These are phyloP conservation scores for Silene latifolia DNA, from an alignment of 148 eudicot species.

Conservation along the genomic window DNA sequence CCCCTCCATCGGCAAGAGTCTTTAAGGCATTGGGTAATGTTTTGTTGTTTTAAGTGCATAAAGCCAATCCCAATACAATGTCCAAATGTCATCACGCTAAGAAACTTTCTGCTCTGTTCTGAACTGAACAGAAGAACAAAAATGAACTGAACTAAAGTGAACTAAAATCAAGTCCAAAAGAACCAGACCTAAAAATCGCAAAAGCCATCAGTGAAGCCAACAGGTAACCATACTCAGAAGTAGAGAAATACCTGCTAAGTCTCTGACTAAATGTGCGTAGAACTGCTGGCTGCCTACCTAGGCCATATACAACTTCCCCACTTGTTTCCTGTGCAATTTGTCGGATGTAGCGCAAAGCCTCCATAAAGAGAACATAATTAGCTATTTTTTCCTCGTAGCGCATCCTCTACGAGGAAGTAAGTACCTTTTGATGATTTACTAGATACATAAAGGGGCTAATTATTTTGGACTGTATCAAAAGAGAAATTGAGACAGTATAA, in stretches of 20 bases:
- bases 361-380: constrained; percentile 11
- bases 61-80: neutral
- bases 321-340: constrained; percentile 94
- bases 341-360: constrained; percentile 83
- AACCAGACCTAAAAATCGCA: too few species aligned
- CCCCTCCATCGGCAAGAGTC: too few species aligned
- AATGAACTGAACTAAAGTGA: too few species aligned
- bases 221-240: neutral
- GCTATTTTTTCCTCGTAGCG: neutral
- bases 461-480: too few species aligned
- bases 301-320: constrained; percentile 86
- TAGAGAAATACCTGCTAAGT: constrained; percentile 56
- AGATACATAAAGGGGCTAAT: too few species aligned
- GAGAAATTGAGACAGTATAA: too few species aligned
- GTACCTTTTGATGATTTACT: too few species aligned
- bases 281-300: constrained; percentile 91
- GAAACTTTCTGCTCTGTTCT: neutral
- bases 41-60: too few species aligned
- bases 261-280: constrained; percentile 90
- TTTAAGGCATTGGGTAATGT: too few species aligned
- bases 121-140: too few species aligned
- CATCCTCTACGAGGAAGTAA: too few species aligned
- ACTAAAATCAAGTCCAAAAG: too few species aligned
- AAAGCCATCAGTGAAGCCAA: neutral
- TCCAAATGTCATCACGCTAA: neutral